These are phyloP conservation scores for Peniophora sp. DNA, from an alignment of 1,284 basidiomycete species.

Conservation along the genomic window DNA sequence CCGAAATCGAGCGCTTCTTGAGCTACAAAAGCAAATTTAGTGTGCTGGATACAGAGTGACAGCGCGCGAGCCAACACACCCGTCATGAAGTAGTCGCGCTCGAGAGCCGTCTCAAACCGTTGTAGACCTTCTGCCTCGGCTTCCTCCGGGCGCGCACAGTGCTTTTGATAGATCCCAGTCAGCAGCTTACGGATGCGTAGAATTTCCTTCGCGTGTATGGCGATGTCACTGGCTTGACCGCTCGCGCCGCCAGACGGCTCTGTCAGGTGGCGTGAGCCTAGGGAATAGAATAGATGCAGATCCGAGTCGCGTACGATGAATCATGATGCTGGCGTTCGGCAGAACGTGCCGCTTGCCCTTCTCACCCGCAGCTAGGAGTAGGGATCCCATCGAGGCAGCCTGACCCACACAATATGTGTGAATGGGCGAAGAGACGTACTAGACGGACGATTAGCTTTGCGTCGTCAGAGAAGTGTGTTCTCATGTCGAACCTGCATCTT, in stretches of 20 bases:
- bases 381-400: conserved; percentile 89
- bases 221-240: conserved; percentile 90
- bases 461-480: neutral
- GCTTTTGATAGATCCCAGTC: conserved; percentile 79
- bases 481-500: conserved; percentile 63
- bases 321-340: conserved; percentile 92
- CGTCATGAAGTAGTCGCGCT: conserved; percentile 93
- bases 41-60: too few species aligned
- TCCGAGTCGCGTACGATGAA: conserved; percentile 67
- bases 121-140: conserved; percentile 51
- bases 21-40: conserved; percentile 33
- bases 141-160: conserved; percentile 67
- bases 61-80: conserved; percentile 31
- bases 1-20: conserved; percentile 84
- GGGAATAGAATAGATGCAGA: conserved; percentile 9
- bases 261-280: conserved; percentile 22
- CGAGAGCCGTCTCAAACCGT: conserved; percentile 82
- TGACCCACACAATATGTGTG: conserved; percentile 93
- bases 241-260: conserved; percentile 92
- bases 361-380: conserved; percentile 73
- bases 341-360: conserved; percentile 83
- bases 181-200: conserved; percentile 75
- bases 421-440: conserved; percentile 90
- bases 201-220: conserved; percentile 91
- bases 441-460: neutral